phyloP scores from a whole-genome alignment of 2,329 filamentous ascomycete species.

The Pyricularia grisea region DNA sequence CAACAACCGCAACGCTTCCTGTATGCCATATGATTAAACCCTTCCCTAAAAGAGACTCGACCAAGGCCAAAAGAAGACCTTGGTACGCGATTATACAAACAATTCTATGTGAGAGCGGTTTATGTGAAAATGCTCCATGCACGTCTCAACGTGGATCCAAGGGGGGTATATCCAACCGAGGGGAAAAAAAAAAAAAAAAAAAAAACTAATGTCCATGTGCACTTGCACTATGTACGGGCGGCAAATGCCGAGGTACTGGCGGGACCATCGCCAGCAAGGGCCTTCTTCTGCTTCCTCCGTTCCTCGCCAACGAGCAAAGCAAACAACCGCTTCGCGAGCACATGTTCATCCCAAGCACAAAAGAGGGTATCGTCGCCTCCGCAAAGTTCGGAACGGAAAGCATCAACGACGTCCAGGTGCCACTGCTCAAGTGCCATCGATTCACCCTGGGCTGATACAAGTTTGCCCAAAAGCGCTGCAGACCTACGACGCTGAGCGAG shows the following conservation, averaged over 20 bases:
- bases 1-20: not conserved
- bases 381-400: conserved; percentile 36
- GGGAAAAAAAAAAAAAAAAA: not conserved
- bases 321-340: conserved; percentile 43
- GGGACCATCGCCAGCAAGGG: not conserved
- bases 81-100: not conserved
- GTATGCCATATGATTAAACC: not conserved
- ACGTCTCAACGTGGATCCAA: not conserved
- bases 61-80: not conserved
- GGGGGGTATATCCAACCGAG: not conserved
- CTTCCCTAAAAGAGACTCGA: not conserved
- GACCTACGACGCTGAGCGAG: conserved; percentile 13
- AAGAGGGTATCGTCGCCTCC: not conserved
- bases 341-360: conserved; percentile 35
- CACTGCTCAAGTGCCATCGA: conserved; percentile 40
- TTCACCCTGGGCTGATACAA: conserved; percentile 35
- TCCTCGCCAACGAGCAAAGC: conserved; percentile 42
- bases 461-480: conserved; percentile 33
- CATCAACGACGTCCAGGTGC: conserved; percentile 50
- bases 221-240: not conserved
- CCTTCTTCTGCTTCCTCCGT: conserved; percentile 16
- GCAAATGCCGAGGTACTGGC: not conserved
- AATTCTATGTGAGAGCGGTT: not conserved
- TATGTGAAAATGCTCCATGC: not conserved
- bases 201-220: not conserved